Conservation (phyloP, 2,329 filamentous ascomycete genomes). For the Elsinoe necatrix region DNA sequence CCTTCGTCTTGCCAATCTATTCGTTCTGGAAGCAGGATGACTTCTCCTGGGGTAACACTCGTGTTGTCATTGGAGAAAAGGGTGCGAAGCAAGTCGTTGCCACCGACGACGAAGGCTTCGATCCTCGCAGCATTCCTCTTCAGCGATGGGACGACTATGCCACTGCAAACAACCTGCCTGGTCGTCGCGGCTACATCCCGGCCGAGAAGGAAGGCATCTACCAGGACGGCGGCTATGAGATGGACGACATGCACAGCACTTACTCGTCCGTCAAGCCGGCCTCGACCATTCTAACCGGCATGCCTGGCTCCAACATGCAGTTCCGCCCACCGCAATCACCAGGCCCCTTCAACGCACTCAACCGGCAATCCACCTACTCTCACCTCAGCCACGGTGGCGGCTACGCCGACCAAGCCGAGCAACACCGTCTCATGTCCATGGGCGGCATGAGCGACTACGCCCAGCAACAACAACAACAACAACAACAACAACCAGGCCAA, state of each 20-base stretch:
- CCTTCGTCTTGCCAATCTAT: conserved; percentile 82
- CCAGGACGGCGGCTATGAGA: conserved; percentile 60
- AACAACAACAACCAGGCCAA: conserved; percentile 28
- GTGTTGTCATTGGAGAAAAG: conserved; percentile 91
- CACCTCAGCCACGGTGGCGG: conserved; percentile 30
- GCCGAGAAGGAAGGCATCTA: conserved; percentile 48
- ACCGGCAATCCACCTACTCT: conserved; percentile 67
- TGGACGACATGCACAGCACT: conserved; percentile 95
- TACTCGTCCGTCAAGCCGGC: conserved; percentile 87
- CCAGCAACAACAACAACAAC: conserved; percentile 17
- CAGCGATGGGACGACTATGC: conserved; percentile 98
- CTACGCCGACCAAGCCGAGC: conserved; percentile 27
- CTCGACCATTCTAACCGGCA: conserved; percentile 77
- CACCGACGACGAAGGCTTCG: conserved; percentile 72
- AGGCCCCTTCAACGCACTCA: conserved; percentile 57
- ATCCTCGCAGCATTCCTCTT: conserved; percentile 84
- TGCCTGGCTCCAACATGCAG: conserved; percentile 38
- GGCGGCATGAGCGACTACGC: conserved; percentile 44
- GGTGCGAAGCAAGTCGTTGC: conserved; percentile 85
- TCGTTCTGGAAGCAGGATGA: conserved; percentile 99
- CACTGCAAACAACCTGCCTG: conserved; percentile 73
- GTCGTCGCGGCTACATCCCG: conserved; percentile 64
- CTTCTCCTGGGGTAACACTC: conserved; percentile 97
- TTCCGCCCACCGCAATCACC: conserved; percentile 61
- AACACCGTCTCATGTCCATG: conserved; percentile 52